Evolutionary conservation across 2,329 filamentous ascomycete species (phyloP), one percentile per base, ranked within the genome.

Genomic region (Beauveria medogensis): DNA sequence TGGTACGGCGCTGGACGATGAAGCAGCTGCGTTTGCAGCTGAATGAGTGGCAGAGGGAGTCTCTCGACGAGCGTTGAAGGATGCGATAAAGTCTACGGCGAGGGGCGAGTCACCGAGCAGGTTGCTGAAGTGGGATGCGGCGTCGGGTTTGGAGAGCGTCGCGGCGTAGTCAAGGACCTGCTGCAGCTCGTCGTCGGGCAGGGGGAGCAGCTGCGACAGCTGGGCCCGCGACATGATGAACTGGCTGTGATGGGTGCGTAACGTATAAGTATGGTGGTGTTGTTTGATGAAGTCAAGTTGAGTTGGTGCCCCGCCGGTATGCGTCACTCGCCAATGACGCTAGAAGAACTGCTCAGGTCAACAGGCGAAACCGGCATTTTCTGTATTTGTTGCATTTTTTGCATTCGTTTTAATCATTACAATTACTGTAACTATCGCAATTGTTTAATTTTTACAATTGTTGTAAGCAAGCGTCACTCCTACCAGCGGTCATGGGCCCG

Each of bases 21-120:
- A 59, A 54, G 63, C 37, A 52, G 69, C 55, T 43, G 69, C 65
- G 37, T 68, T 64, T 1, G 71, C 63, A 8, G 65, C 41, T 18
- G 63, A 55, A 10, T 64, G 34, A 2, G 68, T 48, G 3, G 67
- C 62, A 2, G 70, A 62, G 8, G 69, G 72, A 1, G 77, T 77
- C 22, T 78, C 78, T 65, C 79, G 74, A 55, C 84, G 84, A 3
- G 87, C 83, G 71, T 96, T 97, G 72, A 93, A 93, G 20, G 86
- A 87, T 1, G 90, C 85, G 65, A 92, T 87, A 71, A 91, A 94
- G 67, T 92, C 88, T 63, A 92, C 77, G 46, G 79, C 82, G 67
- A 89, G 86, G 1, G 92, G 84, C 7, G 90, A 92, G 72, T 96
- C 91, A 55, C 93, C 94, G 0, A 99, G 82, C 58, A 99, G 79